Evolutionary conservation across 2,329 filamentous ascomycete species (phyloP).

Genomic region (Cordyceps javanica): DNA sequence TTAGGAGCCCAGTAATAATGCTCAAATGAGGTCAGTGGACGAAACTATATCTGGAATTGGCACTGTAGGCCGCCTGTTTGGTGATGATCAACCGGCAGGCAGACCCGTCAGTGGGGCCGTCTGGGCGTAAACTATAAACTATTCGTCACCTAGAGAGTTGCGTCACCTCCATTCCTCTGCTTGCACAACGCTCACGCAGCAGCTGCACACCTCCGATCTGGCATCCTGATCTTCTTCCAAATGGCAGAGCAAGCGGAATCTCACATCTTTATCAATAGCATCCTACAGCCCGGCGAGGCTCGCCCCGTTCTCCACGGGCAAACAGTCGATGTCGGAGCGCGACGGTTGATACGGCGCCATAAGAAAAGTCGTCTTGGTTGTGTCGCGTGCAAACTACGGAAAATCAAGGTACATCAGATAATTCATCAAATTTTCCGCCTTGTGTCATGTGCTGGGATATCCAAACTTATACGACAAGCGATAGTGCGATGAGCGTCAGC

Average conservation of each 20-base stretch:
- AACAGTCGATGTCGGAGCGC: neutral
- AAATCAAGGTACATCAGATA: conserved; percentile 22
- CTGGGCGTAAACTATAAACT: too few relatives aligned
- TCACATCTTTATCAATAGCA: neutral
- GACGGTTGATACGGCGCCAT: conserved; percentile 13
- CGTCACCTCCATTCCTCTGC: too few relatives aligned
- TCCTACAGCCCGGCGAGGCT: neutral
- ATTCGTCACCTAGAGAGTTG: too few relatives aligned
- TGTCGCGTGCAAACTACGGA: conserved; percentile 22
- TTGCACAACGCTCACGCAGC: too few relatives aligned
- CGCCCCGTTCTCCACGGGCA: neutral
- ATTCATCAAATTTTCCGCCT: neutral
- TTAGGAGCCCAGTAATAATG: too few relatives aligned
- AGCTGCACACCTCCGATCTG: neutral
- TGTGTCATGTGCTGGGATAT: neutral
- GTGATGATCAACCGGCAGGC: too few relatives aligned
- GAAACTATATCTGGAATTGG: too few relatives aligned
- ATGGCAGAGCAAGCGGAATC: neutral
- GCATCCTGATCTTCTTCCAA: neutral
- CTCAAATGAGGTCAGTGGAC: too few relatives aligned
- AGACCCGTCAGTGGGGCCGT: too few relatives aligned
- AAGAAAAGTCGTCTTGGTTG: conserved; percentile 25
- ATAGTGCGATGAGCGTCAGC: conserved; percentile 24
- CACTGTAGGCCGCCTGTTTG: too few relatives aligned
- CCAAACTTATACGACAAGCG: neutral